phyloP scores from a whole-genome alignment of 1,139 yeast species.

The Sporopachydermia cereana region DNA sequence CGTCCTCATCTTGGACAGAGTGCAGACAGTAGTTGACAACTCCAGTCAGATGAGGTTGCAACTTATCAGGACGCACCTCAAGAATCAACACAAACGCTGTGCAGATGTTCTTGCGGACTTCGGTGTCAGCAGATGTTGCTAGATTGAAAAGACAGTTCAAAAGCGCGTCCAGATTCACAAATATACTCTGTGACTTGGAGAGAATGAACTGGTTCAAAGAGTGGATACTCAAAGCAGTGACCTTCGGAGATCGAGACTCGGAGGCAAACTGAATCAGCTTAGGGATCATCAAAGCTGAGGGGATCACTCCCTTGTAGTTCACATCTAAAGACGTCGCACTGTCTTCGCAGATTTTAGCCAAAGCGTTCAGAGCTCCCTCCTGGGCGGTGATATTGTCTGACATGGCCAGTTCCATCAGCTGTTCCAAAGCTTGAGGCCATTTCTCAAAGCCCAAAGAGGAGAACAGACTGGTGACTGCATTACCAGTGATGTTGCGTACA shows the following conservation, averaged over 20 bases:
- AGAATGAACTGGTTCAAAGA: conserved; percentile 74
- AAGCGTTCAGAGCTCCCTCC: conserved; percentile 73
- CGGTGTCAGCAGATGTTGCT: conserved; percentile 45
- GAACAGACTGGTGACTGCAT: conserved; percentile 75
- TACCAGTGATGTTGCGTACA: conserved; percentile 82
- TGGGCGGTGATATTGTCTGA: conserved; percentile 31
- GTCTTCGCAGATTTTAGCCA: conserved; percentile 85
- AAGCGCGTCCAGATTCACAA: conserved; percentile 54
- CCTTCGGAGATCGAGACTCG: conserved; percentile 29
- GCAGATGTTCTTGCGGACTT: conserved; percentile 67
- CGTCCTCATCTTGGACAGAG: conserved; percentile 55
- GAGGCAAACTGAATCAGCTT: conserved; percentile 44
- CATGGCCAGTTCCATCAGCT: conserved; percentile 48
- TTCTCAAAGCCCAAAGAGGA: conserved; percentile 54
- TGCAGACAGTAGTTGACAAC: conserved; percentile 78
- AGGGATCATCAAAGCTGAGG: conserved; percentile 57
- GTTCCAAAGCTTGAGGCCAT: conserved; percentile 70
- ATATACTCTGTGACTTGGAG: conserved; percentile 51
- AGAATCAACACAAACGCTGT: conserved; percentile 63
- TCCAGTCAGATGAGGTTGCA: conserved; percentile 72
- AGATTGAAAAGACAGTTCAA: conserved; percentile 52
- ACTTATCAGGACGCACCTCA: conserved; percentile 71
- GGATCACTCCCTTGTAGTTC: conserved; percentile 54
- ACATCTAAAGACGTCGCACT: conserved; percentile 44
- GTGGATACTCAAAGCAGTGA: conserved; percentile 53